phyloP scores from a whole-genome alignment of 257 asterid genomes.

The Capsicum chinense region DNA sequence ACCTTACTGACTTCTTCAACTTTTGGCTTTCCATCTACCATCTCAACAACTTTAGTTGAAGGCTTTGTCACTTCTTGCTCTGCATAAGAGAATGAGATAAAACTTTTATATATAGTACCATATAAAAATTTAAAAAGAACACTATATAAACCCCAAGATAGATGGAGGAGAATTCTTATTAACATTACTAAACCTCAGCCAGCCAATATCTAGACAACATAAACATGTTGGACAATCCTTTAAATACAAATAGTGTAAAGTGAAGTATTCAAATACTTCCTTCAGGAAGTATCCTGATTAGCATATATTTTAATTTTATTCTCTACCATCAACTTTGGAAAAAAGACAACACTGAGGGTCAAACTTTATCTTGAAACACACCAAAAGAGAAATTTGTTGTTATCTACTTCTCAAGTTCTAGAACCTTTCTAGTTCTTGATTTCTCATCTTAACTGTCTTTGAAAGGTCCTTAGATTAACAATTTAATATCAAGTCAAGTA shows the following conservation, averaged over 20 bases:
- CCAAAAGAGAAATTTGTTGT: neutral
- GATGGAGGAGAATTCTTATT: neutral
- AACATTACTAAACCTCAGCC: neutral
- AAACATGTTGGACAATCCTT: neutral
- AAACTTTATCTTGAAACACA: neutral
- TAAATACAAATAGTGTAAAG: neutral
- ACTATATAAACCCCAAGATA: neutral
- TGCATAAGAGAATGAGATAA: neutral
- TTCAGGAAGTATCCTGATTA: neutral
- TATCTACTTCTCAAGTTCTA: neutral
- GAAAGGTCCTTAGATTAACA: neutral
- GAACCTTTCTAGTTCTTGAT: neutral
- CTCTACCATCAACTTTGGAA: neutral
- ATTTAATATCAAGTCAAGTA: neutral
- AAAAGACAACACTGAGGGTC: neutral
- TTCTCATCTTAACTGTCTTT: neutral
- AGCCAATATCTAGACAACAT: neutral
- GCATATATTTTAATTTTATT: neutral
- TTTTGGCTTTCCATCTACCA: conserved; percentile 35
- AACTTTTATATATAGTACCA: neutral
- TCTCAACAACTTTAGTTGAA: conserved; percentile 39
- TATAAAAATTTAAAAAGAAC: neutral
- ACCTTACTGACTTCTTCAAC: conserved; percentile 25
- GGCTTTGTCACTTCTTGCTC: conserved; percentile 53
- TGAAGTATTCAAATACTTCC: neutral